Evolutionary conservation across 805 yeast species (phyloP), one percentile per base, ranked within the genome.

Genomic region (Kazachstania viticola): DNA sequence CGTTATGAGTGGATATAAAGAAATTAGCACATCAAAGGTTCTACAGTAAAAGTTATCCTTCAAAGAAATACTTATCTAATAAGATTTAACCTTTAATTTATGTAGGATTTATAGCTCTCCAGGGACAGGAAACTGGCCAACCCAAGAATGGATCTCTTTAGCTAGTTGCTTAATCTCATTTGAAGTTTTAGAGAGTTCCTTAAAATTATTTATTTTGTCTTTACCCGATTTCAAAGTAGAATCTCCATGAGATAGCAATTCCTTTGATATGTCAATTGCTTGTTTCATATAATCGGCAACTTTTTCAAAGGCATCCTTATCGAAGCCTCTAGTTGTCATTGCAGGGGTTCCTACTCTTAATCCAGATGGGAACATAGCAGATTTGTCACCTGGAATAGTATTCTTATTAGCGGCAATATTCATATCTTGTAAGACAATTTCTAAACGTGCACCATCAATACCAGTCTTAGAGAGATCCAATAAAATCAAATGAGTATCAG

Each of bases 311-410:
- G 88, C 97, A 35, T 63, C 69, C 39, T 68, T 71, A 32, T 73
- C 73, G 53, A 88, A 79, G 29, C 95, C 96, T 66, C 98, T 78
- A 32, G 96, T 84, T 35, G 96, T 79, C 97, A 88, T 88, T 29
- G 97, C 97, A 37, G 98, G 98, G 13, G 97, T 82, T 49, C 98
- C 98, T 39, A 88, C 79, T 67, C 98, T 80, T 44, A 88, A 67
- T 48, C 98, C 98, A 39, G 93, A 83, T 51, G 98, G 98, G 56
- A 82, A 84, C 39, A 88, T 69, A 21, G 98, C 98, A 28, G 95
- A 82, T 61, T 75, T 79, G 62, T 88, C 98, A 49, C 95, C 94
- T 38, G 96, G 96, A 44, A 88, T 81, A 31, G 97, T 79, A 70
- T 88, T 88, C 64, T 88, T 88, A 69, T 88, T 88, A 43, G 87